Percentiles rank a stretch among this genome's conserved stretches.
phyloP scores from a whole-genome alignment of 176 grass and related monocot species.

The Melocanna baccifera region DNA sequence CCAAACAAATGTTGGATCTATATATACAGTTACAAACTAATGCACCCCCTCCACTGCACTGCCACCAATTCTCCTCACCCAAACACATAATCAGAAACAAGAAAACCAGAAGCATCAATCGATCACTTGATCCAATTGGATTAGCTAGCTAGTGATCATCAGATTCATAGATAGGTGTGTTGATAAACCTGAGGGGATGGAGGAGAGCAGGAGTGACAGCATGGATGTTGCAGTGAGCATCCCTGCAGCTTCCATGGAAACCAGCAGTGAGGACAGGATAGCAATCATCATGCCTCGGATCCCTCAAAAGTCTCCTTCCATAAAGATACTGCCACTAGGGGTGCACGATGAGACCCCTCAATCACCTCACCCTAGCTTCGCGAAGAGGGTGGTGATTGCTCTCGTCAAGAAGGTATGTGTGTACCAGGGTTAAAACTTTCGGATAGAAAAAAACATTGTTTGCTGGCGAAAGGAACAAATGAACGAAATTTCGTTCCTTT shows the following conservation, averaged over 20 bases:
- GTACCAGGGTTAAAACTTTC: too few species aligned
- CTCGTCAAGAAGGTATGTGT: conserved; percentile 18
- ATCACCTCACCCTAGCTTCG: background rate
- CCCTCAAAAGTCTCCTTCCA: background rate
- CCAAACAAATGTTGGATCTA: background rate
- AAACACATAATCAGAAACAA: background rate
- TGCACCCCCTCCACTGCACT: background rate
- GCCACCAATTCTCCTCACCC: background rate
- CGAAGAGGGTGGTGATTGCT: background rate
- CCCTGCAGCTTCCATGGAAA: background rate
- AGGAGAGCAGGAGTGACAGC: background rate
- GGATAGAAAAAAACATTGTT: too few species aligned
- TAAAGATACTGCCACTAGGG: background rate
- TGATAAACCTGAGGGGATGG: background rate
- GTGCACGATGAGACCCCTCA: background rate
- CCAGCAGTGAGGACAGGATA: background rate
- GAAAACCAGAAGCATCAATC: background rate
- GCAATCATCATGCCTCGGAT: background rate
- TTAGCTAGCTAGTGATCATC: background rate
- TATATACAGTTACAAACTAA: conserved; percentile 9
- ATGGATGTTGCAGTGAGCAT: conserved; percentile 17
- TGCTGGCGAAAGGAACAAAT: too few species aligned
- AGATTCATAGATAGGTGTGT: background rate
- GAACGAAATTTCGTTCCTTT: too few species aligned
- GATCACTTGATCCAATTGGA: background rate